A percentile compares a stretch with the other conserved stretches of the same genome.
Evolutionary conservation across 345 rosid species (phyloP).

Genomic region (Rhizophora mangle): DNA sequence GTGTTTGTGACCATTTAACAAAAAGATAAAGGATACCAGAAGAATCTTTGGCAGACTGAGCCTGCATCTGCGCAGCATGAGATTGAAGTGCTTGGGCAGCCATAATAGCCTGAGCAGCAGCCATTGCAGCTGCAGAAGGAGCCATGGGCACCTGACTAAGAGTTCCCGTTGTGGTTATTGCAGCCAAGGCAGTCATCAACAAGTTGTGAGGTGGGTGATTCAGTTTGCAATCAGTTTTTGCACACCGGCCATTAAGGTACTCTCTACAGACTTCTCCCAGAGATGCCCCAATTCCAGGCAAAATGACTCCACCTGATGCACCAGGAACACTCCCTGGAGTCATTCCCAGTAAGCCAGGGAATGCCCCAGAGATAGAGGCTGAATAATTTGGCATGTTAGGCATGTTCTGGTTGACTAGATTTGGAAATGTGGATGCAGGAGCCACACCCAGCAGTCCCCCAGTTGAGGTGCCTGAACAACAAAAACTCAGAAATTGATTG

Average conservation of each 20-base stretch:
- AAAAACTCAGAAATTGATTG: neutral
- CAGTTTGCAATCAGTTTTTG: constrained; percentile 74
- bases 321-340: constrained; percentile 87
- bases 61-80: constrained; percentile 96
- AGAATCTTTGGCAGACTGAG: constrained; percentile 59
- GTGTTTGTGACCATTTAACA: neutral
- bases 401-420: constrained; percentile 86
- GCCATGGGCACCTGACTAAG: constrained; percentile 97
- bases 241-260: constrained; percentile 84
- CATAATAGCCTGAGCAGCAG: constrained; percentile 99
- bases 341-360: constrained; percentile 91
- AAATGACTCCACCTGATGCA: constrained; percentile 89
- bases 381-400: constrained; percentile 99
- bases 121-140: constrained; percentile 99
- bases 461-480: constrained; percentile 55
- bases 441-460: constrained; percentile 77
- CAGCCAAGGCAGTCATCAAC: constrained; percentile 94
- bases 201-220: constrained; percentile 89
- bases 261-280: constrained; percentile 96
- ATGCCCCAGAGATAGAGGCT: constrained; percentile 90
- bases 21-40: constrained; percentile 43
- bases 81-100: constrained; percentile 99
- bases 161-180: constrained; percentile 84
- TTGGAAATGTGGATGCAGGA: constrained; percentile 69
- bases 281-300: constrained; percentile 94